Conservation (phyloP, 441 rosid genomes). For the Populus hybrid region DNA sequence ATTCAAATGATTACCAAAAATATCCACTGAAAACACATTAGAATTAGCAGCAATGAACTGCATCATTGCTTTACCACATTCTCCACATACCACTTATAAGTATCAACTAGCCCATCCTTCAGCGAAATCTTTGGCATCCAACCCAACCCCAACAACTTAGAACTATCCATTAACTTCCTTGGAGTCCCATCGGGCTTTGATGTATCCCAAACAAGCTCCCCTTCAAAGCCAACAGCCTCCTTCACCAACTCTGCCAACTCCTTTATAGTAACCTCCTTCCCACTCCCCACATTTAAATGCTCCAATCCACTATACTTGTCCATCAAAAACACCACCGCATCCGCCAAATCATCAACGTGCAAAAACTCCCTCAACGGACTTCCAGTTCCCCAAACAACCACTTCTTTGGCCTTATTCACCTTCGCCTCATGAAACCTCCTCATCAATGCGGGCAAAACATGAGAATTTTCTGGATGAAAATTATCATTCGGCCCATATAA, state of each 20-base stretch:
- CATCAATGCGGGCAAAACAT: conserved; percentile 89
- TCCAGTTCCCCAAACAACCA: conserved; percentile 95
- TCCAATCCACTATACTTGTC: conserved; percentile 65
- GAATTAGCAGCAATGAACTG: neutral
- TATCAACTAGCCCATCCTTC: conserved; percentile 70
- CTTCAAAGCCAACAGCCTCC: conserved; percentile 82
- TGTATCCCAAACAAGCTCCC: conserved; percentile 77
- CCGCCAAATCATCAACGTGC: conserved; percentile 93
- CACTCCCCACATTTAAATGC: conserved; percentile 91
- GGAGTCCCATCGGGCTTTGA: conserved; percentile 92
- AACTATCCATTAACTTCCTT: conserved; percentile 93
- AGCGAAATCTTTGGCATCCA: conserved; percentile 73
- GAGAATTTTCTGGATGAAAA: conserved; percentile 89
- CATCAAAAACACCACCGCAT: conserved; percentile 76
- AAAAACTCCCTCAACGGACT: conserved; percentile 91
- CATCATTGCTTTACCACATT: conserved; percentile 35
- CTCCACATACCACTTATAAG: conserved; percentile 88
- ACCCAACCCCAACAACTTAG: conserved; percentile 72
- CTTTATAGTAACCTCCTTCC: conserved; percentile 82
- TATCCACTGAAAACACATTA: neutral
- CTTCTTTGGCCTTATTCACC: conserved; percentile 54
- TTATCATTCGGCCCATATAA: conserved; percentile 85
- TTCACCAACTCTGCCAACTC: conserved; percentile 86
- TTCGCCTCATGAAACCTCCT: conserved; percentile 90
- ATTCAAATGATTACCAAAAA: neutral